phyloP scores from a whole-genome alignment of 2,329 filamentous ascomycete species.

The Sporothrix globosa region DNA sequence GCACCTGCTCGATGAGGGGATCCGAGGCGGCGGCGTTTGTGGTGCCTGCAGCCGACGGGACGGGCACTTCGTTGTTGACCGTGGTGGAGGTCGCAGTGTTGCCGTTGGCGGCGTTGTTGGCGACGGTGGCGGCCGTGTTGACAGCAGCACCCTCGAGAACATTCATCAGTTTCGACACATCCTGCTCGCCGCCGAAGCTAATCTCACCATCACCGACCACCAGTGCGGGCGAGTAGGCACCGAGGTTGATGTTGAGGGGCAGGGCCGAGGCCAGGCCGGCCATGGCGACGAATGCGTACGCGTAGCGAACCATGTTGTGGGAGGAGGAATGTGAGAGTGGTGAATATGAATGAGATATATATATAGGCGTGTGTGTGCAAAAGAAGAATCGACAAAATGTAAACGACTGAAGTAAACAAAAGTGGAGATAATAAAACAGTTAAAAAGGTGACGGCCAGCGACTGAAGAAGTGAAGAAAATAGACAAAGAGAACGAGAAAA shows the following conservation, averaged over 20 bases:
- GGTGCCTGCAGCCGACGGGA: conserved; percentile 19
- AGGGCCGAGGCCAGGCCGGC: conserved; percentile 34
- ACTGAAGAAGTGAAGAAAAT: conserved; percentile 27
- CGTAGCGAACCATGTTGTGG: conserved; percentile 36
- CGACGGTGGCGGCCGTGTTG: conserved; percentile 45
- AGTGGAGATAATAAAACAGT: neutral
- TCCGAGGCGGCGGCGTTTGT: conserved; percentile 39
- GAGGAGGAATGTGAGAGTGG: neutral
- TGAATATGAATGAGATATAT: neutral
- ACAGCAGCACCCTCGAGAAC: conserved; percentile 53
- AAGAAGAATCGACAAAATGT: neutral
- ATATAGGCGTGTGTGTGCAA: neutral
- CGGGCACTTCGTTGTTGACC: conserved; percentile 9
- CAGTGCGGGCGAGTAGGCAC: conserved; percentile 51
- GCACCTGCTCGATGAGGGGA: conserved; percentile 46
- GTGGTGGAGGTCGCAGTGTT: conserved; percentile 30
- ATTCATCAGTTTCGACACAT: conserved; percentile 52
- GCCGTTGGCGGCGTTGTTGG: conserved; percentile 34
- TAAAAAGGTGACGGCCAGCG: conserved; percentile 35
- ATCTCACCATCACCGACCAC: conserved; percentile 52
- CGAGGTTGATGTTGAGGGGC: conserved; percentile 47
- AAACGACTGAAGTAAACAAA: neutral
- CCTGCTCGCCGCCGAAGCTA: conserved; percentile 51
- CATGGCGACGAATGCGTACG: conserved; percentile 30
- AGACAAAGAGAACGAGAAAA: conserved; percentile 11